Conservation (phyloP, 2,329 filamentous ascomycete species). For the Huntiella moniliformis region DNA sequence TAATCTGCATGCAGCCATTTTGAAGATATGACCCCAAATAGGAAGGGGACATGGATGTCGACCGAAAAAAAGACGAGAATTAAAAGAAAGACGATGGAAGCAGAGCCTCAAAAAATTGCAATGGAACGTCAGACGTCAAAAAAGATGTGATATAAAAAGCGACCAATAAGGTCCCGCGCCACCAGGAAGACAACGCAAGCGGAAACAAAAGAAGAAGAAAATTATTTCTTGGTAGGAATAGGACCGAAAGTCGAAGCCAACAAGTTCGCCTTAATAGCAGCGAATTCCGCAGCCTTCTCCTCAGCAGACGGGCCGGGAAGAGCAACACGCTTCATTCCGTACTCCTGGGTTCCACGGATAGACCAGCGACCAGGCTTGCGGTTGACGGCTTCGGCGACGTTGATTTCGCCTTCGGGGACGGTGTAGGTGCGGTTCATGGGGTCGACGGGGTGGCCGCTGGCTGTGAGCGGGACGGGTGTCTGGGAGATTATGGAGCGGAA, state of each 20-base stretch:
- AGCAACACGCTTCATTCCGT: conserved; percentile 15
- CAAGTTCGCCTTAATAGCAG: conserved; percentile 29
- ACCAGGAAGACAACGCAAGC: too few relatives aligned
- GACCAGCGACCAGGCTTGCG: conserved; percentile 26
- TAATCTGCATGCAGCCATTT: too few relatives aligned
- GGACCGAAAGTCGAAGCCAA: conserved; percentile 13
- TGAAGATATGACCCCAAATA: too few relatives aligned
- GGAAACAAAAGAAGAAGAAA: too few relatives aligned
- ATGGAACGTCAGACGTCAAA: too few relatives aligned
- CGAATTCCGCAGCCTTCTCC: conserved; percentile 23
- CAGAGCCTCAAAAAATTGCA: too few relatives aligned
- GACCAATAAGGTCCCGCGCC: too few relatives aligned
- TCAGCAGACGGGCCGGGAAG: conserved; percentile 17
- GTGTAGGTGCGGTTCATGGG: conserved; percentile 22
- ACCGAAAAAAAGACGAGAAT: too few relatives aligned
- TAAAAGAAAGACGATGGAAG: too few relatives aligned
- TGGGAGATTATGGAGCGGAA: not conserved
- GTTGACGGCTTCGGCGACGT: conserved; percentile 25
- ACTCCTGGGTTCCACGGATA: conserved; percentile 20
- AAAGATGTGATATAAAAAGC: too few relatives aligned
- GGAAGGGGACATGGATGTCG: too few relatives aligned
- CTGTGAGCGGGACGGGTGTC: not conserved
- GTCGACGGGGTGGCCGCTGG: conserved; percentile 18
- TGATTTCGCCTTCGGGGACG: conserved; percentile 22
- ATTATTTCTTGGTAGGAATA: too few relatives aligned